Evolutionary conservation across 225 moss, liverwort and hornwort species (phyloP).

Genomic region (Takakia lepidozioides): DNA sequence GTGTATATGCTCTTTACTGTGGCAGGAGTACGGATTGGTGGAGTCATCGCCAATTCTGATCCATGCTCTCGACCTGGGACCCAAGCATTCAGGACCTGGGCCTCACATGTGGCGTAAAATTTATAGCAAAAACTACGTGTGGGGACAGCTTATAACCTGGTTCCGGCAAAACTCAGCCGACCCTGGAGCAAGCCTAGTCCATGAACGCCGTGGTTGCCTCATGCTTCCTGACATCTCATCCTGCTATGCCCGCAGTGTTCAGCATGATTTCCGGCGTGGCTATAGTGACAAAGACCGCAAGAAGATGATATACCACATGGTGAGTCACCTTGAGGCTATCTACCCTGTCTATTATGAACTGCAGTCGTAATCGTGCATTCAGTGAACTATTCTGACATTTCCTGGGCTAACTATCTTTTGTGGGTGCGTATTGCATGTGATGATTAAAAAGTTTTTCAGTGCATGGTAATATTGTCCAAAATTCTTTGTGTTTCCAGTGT

Average conservation of each 20-base stretch:
- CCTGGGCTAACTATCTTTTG: too few species aligned
- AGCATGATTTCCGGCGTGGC: constrained; percentile 77
- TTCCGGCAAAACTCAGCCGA: constrained; percentile 83
- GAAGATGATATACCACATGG: constrained; percentile 85
- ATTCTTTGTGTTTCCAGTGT: too few species aligned
- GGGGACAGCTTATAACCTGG: constrained; percentile 98
- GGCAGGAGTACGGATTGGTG: constrained; percentile 72
- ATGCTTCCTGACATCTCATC: constrained; percentile 90
- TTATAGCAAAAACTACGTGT: constrained; percentile 83
- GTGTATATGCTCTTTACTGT: too few species aligned
- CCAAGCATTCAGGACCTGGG: constrained; percentile 64
- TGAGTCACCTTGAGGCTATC: constrained; percentile 12
- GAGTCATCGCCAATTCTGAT: constrained; percentile 66
- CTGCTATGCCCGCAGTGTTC: constrained; percentile 83
- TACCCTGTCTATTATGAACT: too few species aligned
- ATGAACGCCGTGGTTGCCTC: constrained; percentile 88
- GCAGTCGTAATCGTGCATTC: too few species aligned
- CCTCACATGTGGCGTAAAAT: constrained; percentile 56
- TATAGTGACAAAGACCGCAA: constrained; percentile 85
- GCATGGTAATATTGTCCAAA: too few species aligned
- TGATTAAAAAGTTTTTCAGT: too few species aligned
- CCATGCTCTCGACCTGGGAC: constrained; percentile 89
- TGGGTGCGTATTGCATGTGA: too few species aligned
- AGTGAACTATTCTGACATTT: too few species aligned
- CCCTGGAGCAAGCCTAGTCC: constrained; percentile 81